phyloP scores from a whole-genome alignment of 2,329 filamentous ascomycete species.

The Aureobasidium leucospermi region DNA sequence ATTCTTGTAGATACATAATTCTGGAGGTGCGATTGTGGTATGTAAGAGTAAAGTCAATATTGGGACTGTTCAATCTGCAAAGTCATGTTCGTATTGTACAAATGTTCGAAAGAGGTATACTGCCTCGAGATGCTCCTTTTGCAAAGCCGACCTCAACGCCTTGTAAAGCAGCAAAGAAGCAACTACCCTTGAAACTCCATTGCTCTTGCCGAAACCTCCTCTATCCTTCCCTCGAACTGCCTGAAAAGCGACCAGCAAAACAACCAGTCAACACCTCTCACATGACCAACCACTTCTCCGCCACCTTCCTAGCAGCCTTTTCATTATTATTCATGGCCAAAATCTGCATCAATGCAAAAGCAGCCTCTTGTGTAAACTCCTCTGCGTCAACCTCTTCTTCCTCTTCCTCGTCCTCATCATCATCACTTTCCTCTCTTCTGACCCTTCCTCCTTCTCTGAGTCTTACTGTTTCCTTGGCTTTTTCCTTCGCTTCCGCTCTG shows the following conservation, averaged over 20 bases:
- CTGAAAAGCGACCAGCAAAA: no score
- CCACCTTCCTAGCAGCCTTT: constrained; percentile 52
- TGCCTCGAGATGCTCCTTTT: no score
- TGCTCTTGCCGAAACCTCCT: not conserved
- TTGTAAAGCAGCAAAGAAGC: no score
- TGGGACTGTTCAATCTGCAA: not conserved
- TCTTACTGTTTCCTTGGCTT: no score
- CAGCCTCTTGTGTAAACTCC: constrained; percentile 62
- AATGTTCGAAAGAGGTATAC: no score
- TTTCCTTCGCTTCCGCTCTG: constrained; percentile 22
- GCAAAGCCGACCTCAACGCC: no score
- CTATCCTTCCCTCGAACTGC: not conserved
- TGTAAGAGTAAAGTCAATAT: not conserved
- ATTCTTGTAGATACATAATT: not conserved
- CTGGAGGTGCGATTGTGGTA: not conserved
- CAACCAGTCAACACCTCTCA: not conserved
- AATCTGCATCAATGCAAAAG: constrained; percentile 65
- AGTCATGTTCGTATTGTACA: no score
- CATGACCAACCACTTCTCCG: constrained; percentile 48
- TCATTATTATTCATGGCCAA: constrained; percentile 59
- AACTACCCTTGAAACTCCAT: no score
- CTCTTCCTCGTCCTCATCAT: not conserved
- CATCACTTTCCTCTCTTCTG: constrained; percentile 19
- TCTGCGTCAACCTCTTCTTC: constrained; percentile 32
- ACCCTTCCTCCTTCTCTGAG: constrained; percentile 16